Base-by-base conservation (phyloP, 495 filamentous ascomycete genomes). In the Xylaria nigripes region DNA sequence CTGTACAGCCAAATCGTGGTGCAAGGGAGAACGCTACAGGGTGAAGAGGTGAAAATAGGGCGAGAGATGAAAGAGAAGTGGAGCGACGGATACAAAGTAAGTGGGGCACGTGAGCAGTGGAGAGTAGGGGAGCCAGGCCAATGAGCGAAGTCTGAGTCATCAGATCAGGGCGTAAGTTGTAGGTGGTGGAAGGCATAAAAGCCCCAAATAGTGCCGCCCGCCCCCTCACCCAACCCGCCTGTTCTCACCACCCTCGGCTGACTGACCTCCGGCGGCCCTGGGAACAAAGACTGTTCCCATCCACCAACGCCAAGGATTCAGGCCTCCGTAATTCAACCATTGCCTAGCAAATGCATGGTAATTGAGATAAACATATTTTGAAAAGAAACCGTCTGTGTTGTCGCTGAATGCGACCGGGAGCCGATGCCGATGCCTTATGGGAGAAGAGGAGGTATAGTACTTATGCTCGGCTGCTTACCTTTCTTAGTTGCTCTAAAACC, bases 401-500 rank as follows among this genome's bases (percentile, higher is more conserved):
- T 27, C 30, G 45, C n/a, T 44, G 19, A 34, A 38, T 8, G 52
- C 32, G 52, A 23, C 22, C 10, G 44, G 44, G 13, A 42, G 42
- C 16, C n/a, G 19, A 40, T 46, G 58, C 58, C n/a, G n/a, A n/a
- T n/a, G n/a, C n/a, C n/a, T n/a, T n/a, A n/a, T 61, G 47, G 56
- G 59, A 55, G 54, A 58, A 65, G 56, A 63, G 56, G 61, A 47
- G 61, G 55, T 61, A 55, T 40, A 59, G 58, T 49, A 34, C 34
- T 52, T 44, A 49, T 40, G 48, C 51, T 43, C 45, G 58, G 57
- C 60, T 45, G 60, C 83, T 81, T 68, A 97, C 92, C 77, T 81
- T 77, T 68, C 79, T 82, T 79, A 99, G 75, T 65, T 95, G 89
- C 56, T 87, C 77, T 60, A 99, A 76, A 44, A 89, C 88, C 59